A percentile compares a stretch with the other conserved stretches of the same genome.
These are phyloP conservation scores for Nepenthes mirabilis DNA, from an alignment of 148 eudicot genomes.

Conservation along the genomic window DNA sequence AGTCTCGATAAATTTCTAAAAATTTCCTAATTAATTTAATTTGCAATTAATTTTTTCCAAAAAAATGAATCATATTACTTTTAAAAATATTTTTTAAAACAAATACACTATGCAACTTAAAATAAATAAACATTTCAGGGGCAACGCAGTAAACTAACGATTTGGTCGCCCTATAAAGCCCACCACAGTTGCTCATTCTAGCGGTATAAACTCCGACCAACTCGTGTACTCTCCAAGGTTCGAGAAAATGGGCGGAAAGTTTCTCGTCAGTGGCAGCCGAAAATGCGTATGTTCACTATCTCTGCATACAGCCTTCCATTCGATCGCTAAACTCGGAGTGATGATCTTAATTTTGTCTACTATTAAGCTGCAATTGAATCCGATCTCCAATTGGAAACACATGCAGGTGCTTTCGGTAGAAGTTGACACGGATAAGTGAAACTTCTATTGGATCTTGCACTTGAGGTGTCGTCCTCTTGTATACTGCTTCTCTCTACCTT, in stretches of 20 bases:
- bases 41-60: too few species aligned
- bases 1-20: too few species aligned
- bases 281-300: constrained; percentile 31
- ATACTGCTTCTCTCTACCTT: too few species aligned
- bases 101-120: neutral
- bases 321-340: too few species aligned
- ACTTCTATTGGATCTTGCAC: too few species aligned
- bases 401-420: too few species aligned
- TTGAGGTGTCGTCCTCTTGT: too few species aligned
- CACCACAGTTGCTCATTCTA: neutral
- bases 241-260: constrained; percentile 24
- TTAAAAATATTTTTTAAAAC: neutral
- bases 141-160: neutral
- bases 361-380: too few species aligned
- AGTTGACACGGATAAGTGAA: too few species aligned
- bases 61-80: neutral
- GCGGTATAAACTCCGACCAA: neutral
- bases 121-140: neutral
- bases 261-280: constrained; percentile 58
- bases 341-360: too few species aligned
- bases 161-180: neutral
- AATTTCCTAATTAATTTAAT: too few species aligned
- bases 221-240: neutral
- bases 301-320: neutral
- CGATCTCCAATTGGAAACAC: too few species aligned